Evolutionary conservation across 2,329 filamentous ascomycete genomes (phyloP), one percentile per base, ranked within the genome.

Genomic region (Nemania bipapillata): DNA sequence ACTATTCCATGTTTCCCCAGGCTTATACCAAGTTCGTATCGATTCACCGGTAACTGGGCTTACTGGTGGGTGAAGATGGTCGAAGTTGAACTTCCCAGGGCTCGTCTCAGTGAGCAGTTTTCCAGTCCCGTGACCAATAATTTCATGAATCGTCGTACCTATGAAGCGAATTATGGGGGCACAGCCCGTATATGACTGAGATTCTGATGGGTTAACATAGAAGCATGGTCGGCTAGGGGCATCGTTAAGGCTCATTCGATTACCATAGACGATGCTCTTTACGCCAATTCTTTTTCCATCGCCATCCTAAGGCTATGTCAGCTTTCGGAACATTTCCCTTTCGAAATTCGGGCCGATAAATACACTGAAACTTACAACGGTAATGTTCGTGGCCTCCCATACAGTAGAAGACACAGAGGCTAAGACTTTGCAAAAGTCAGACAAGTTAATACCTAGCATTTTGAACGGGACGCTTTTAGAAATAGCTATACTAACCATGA

Each of bases 81-180:
- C 87, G 74, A 91, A 91, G 76, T 91, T 91, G 81, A 80, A 90
- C n/a, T 81, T 79, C 11, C 85, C 85, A 0, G 81, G 78, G 2
- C 80, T 74, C 1, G 81, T 85, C 75, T 90, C 88, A 70, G 84
- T 81, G 40, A 91, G 81, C 22, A 91, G 81, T 74, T 87, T 88
- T 12, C 88, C 88, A 47, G 88, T 90, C 12, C 89, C 88, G 70
- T 90, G 89, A 11, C 89, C 89, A 2, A 90, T 80, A 4, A 90
- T 84, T 76, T 90, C 88, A 79, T 93, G 91, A 9, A 93, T 85
- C 28, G 89, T 92, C 89, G 80, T 91, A 90, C 11, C 91, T 88
- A 77, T 92, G 90, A 75, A 92, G 92, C 0, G 89, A 88, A 5
- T 85, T 83, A 72, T 90, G 88, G 35, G 50, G 20, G 22, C 20